Conservation (phyloP, 2,329 filamentous ascomycete genomes). For the Byssoonygena ceratinophila region DNA sequence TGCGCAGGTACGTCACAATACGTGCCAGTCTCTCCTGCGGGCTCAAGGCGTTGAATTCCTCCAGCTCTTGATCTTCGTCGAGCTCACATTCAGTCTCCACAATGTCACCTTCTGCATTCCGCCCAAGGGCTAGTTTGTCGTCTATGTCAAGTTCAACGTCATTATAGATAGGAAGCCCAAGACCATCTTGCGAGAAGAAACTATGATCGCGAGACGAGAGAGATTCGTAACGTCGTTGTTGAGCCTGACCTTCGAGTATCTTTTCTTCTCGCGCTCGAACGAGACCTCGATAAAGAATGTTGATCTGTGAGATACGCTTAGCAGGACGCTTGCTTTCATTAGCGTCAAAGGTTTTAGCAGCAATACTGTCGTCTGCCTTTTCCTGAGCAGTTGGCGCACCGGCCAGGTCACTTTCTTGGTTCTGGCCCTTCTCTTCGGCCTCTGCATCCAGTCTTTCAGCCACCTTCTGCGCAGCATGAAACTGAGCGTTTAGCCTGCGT, state of each 20-base stretch:
- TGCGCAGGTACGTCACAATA: constrained; percentile 59
- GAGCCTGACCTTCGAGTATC: constrained; percentile 56
- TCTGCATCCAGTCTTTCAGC: constrained; percentile 61
- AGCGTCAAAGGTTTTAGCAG: background rate
- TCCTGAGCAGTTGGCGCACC: background rate
- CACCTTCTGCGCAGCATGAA: constrained; percentile 70
- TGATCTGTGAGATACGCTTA: constrained; percentile 55
- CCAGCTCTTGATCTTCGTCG: constrained; percentile 65
- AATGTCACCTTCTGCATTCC: constrained; percentile 33
- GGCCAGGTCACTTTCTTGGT: constrained; percentile 14
- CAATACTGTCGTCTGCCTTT: constrained; percentile 13
- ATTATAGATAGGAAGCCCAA: constrained; percentile 37
- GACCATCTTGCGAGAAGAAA: constrained; percentile 22
- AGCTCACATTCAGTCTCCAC: constrained; percentile 42
- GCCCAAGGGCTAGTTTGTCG: constrained; percentile 58
- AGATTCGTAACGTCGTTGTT: constrained; percentile 56
- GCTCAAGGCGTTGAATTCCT: constrained; percentile 63
- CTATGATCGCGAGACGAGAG: constrained; percentile 35
- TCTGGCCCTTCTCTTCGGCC: constrained; percentile 16
- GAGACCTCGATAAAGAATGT: constrained; percentile 69
- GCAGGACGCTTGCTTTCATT: background rate
- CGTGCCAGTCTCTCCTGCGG: constrained; percentile 55
- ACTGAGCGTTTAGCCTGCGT: constrained; percentile 55
- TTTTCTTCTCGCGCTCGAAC: constrained; percentile 58
- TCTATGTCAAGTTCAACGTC: constrained; percentile 62